Evolutionary conservation across 2,329 filamentous ascomycete species (phyloP).

Genomic region (Claviceps cyperi): DNA sequence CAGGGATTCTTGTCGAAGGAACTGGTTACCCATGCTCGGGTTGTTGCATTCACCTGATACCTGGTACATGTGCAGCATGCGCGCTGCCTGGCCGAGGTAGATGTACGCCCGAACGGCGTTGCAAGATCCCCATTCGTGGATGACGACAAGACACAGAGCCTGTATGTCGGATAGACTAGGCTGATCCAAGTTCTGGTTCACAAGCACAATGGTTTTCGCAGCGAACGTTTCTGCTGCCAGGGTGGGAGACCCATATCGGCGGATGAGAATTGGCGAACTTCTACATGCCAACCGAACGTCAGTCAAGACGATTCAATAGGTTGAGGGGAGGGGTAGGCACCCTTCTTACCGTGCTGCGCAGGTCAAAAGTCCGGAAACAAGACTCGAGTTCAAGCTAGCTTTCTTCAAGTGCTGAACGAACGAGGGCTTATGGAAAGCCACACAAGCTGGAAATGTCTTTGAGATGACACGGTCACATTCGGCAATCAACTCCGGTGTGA

Average conservation of each 20-base stretch:
- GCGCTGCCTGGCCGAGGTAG: conserved; percentile 47
- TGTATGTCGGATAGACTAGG: conserved; percentile 47
- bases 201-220: conserved; percentile 39
- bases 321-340: not conserved
- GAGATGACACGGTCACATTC: conserved; percentile 47
- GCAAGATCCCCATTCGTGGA: conserved; percentile 48
- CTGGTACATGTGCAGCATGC: conserved; percentile 50
- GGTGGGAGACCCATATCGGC: conserved; percentile 42
- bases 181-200: conserved; percentile 44
- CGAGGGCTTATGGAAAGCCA: conserved; percentile 48
- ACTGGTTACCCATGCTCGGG: conserved; percentile 38
- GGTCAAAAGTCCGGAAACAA: conserved; percentile 43
- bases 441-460: conserved; percentile 46
- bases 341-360: conserved; percentile 40
- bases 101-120: conserved; percentile 49
- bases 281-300: conserved; percentile 16
- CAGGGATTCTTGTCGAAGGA: conserved; percentile 46
- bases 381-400: conserved; percentile 37
- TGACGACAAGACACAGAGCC: conserved; percentile 44
- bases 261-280: conserved; percentile 40
- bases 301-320: not conserved
- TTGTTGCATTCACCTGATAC: conserved; percentile 41
- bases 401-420: conserved; percentile 47
- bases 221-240: conserved; percentile 45
- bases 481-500: conserved; percentile 42